Conservation (phyloP, 345 rosid species). For the Populus tremula region DNA sequence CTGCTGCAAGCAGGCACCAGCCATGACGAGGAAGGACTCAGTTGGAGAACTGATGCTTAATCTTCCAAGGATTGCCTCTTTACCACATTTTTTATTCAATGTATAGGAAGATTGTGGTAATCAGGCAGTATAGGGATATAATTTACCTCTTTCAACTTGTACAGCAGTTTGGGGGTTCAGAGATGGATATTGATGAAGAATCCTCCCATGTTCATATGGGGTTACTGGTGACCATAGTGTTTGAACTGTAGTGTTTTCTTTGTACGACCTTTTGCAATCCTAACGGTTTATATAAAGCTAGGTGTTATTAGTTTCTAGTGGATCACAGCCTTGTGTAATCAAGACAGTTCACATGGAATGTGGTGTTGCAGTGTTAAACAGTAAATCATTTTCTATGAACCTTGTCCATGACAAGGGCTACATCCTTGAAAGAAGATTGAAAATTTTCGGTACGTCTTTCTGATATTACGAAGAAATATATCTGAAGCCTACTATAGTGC, state of each 20-base stretch:
- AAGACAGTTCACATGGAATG: not conserved
- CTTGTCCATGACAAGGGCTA: not conserved
- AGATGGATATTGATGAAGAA: conserved; percentile 28
- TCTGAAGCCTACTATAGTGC: not conserved
- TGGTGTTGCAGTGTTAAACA: not conserved
- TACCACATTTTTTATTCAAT: conserved; percentile 84
- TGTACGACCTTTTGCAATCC: not conserved
- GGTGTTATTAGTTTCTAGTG: not conserved
- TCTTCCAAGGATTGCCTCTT: conserved; percentile 81
- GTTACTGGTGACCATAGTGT: not conserved
- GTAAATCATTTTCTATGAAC: not conserved
- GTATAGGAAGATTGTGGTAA: conserved; percentile 55
- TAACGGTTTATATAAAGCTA: not conserved
- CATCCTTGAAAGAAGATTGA: not conserved
- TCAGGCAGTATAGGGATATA: conserved; percentile 32
- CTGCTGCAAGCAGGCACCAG: conserved; percentile 46
- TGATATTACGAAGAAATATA: not conserved
- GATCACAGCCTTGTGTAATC: not conserved
- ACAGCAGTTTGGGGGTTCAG: conserved; percentile 16
- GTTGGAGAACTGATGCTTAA: conserved; percentile 69
- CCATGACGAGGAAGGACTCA: conserved; percentile 85
- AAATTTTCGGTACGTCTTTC: not conserved
- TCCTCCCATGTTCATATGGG: not conserved
- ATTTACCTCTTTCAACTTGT: not conserved
- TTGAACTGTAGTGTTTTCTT: not conserved